Conservation (phyloP, 2,329 filamentous ascomycete species). For the Stachybotrys chartarum region DNA sequence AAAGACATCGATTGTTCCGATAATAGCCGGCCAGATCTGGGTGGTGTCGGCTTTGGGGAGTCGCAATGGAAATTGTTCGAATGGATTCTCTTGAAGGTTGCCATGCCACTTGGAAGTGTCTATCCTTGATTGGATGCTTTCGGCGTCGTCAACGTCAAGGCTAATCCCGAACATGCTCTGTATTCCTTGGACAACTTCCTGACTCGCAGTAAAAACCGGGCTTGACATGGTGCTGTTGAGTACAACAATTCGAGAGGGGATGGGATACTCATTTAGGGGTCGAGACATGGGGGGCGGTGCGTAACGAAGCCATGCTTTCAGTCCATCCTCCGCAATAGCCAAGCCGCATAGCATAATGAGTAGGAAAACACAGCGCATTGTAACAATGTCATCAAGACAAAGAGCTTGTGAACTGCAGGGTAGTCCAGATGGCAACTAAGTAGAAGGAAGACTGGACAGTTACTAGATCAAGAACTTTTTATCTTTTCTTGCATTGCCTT, state of each 20-base stretch:
- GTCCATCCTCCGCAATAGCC: conserved; percentile 49
- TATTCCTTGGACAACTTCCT: conserved; percentile 52
- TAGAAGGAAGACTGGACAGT: too few relatives aligned
- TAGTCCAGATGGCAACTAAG: too few relatives aligned
- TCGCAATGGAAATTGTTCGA: not conserved
- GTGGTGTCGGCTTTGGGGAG: not conserved
- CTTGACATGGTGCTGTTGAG: conserved; percentile 46
- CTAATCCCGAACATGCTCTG: conserved; percentile 44
- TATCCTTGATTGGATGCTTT: not conserved
- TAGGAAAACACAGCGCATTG: not conserved
- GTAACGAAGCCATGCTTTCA: conserved; percentile 59
- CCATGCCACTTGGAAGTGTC: not conserved
- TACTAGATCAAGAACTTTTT: too few relatives aligned
- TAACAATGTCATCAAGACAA: not conserved
- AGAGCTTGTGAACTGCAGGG: too few relatives aligned
- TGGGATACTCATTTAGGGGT: conserved; percentile 19
- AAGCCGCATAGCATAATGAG: conserved; percentile 19
- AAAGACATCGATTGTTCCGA: conserved; percentile 14
- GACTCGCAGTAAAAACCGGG: conserved; percentile 52
- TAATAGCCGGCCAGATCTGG: conserved; percentile 6
- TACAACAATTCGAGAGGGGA: conserved; percentile 42
- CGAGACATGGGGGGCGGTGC: conserved; percentile 25
- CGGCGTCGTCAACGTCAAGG: not conserved
- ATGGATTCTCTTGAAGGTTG: not conserved
- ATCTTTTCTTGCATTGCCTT: too few relatives aligned